Conservation (phyloP, 768 basidiomycete genomes). For the Mycena rosella region DNA sequence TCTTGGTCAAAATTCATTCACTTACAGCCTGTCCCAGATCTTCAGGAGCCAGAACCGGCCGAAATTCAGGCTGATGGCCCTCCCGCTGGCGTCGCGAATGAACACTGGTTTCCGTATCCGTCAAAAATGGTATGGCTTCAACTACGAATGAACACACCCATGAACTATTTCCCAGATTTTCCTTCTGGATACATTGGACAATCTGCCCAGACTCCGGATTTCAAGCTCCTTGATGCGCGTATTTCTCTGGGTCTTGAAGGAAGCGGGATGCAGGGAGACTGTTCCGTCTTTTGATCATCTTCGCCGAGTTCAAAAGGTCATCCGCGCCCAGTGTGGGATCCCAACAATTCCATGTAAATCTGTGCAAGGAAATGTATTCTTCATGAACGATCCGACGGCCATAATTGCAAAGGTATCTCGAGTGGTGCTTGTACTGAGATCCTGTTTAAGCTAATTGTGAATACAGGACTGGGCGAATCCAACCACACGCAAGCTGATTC, state of each 20-base stretch:
- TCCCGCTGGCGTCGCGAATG: too few species aligned
- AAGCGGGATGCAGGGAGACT: background rate
- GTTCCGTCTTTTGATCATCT: constrained; percentile 27
- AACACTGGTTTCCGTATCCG: background rate
- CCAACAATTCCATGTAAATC: too few species aligned
- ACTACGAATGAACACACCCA: background rate
- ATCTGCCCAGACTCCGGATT: constrained; percentile 19
- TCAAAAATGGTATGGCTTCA: background rate
- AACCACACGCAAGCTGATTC: background rate
- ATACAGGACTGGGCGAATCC: constrained; percentile 16
- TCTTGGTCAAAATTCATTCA: too few species aligned
- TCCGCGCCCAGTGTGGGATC: constrained; percentile 18
- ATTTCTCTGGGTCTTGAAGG: too few species aligned
- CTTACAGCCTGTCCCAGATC: too few species aligned
- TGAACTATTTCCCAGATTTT: constrained; percentile 10
- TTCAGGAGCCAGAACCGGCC: too few species aligned
- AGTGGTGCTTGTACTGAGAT: too few species aligned
- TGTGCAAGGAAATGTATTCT: too few species aligned
- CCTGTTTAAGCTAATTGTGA: background rate
- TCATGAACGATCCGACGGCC: constrained; percentile 24
- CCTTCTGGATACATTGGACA: constrained; percentile 27
- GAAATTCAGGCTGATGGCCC: too few species aligned
- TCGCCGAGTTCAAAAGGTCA: constrained; percentile 8
- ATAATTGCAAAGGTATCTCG: constrained; percentile 20
- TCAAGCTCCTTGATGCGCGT: too few species aligned